phyloP scores from a whole-genome alignment of 768 basidiomycete species.

The Auriscalpium vulgare region DNA sequence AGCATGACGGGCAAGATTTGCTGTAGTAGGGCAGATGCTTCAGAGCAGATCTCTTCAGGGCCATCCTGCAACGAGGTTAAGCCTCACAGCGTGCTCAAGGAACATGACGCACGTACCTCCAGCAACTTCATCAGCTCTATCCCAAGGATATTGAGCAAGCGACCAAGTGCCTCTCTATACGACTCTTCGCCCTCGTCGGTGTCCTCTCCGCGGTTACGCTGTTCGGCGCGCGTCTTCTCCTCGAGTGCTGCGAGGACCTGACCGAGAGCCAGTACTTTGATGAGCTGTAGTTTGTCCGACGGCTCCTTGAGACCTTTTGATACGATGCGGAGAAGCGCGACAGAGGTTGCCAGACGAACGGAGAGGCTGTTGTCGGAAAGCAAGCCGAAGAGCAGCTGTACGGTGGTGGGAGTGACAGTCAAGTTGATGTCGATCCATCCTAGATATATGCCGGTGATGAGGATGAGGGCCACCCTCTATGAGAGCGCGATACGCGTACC shows the following conservation, averaged over 20 bases:
- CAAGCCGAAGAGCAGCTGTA: slow-evolving; percentile 77
- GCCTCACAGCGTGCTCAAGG: slow-evolving; percentile 2
- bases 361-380: slow-evolving; percentile 71
- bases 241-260: slow-evolving; percentile 79
- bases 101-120: slow-evolving; percentile 46
- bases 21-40: slow-evolving; percentile 55
- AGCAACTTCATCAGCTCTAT: slow-evolving; percentile 74
- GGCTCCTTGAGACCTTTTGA: slow-evolving; percentile 91
- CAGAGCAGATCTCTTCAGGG: slow-evolving; percentile 48
- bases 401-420: slow-evolving; percentile 84
- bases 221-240: slow-evolving; percentile 60
- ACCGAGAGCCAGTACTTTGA: slow-evolving; percentile 82
- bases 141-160: slow-evolving; percentile 74
- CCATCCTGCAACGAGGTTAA: slow-evolving; percentile 38
- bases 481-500: slow-evolving; percentile 46
- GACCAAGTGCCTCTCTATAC: slow-evolving; percentile 84
- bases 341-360: slow-evolving; percentile 77
- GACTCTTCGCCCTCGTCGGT: slow-evolving; percentile 85
- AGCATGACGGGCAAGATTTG: slow-evolving; percentile 77
- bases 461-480: no score
- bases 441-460: slow-evolving; percentile 24
- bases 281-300: slow-evolving; percentile 78
- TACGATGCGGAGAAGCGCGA: slow-evolving; percentile 77
- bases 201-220: slow-evolving; percentile 54
- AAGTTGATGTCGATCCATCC: slow-evolving; percentile 98